Conservation (phyloP, 495 filamentous ascomycete species). For the Tirmania nivea region DNA sequence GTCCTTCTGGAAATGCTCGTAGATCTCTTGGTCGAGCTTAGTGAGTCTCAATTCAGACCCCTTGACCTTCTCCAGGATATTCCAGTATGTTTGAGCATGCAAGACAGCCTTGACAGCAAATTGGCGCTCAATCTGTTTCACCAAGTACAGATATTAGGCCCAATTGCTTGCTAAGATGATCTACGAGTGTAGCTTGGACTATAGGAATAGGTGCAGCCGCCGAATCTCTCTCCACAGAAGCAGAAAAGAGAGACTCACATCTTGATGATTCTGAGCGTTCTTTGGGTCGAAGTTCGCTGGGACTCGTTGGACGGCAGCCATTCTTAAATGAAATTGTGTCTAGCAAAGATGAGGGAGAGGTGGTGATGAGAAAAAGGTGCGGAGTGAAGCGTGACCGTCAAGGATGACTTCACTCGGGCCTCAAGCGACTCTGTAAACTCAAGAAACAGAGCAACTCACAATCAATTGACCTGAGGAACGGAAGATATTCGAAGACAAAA, state of each 20-base stretch:
- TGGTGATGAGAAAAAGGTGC: background rate
- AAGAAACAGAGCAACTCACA: too few species aligned
- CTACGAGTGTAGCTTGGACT: slow-evolving; percentile 5
- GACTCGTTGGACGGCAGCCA: slow-evolving; percentile 16
- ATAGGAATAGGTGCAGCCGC: background rate
- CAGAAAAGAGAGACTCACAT: slow-evolving; percentile 29
- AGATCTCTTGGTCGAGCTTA: slow-evolving; percentile 84
- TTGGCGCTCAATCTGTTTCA: slow-evolving; percentile 81
- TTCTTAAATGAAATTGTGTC: background rate
- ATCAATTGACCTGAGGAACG: too few species aligned
- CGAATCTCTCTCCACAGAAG: background rate
- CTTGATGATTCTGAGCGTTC: slow-evolving; percentile 53
- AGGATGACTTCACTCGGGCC: too few species aligned
- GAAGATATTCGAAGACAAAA: too few species aligned
- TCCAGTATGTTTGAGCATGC: slow-evolving; percentile 92
- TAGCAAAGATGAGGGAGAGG: background rate
- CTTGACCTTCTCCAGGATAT: slow-evolving; percentile 70
- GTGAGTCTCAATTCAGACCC: slow-evolving; percentile 77
- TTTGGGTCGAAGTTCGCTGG: slow-evolving; percentile 38
- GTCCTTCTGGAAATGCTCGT: slow-evolving; percentile 57
- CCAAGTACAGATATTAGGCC: background rate
- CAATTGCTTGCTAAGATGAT: background rate
- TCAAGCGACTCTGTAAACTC: too few species aligned
- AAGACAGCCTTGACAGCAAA: slow-evolving; percentile 96
- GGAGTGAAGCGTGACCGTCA: too few species aligned